Base-by-base conservation (phyloP, 495 filamentous ascomycete species). In the Aspergillus wentii region DNA sequence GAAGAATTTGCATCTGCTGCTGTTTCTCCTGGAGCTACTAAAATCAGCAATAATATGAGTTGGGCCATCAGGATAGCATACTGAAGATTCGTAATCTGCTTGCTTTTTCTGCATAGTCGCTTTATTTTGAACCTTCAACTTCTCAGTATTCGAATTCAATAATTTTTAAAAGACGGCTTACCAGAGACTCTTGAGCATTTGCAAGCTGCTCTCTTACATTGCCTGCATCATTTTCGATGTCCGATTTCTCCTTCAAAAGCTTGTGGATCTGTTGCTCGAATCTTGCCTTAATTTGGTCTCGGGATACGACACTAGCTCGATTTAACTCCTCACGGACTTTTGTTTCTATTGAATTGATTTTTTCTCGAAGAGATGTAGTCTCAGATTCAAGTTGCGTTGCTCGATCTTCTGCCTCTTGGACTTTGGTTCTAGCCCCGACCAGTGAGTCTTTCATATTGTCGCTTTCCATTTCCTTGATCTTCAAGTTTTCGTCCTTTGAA, bases 271-370 rank as follows among this genome's bases (percentile, higher is more conserved):
- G 43, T 19, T 49, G 45, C 17, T 63, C 49, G 15, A 53, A 58
- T 13, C 36, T 44, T 5, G 41, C 43, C 22, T 40, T 48, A 20
- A 41, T 43, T 18, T 54, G 43, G 14, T 53, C 48, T 17, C 40
- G 50, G 8, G 43, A 31, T 19, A 42, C 22, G n/a, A 41, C 33
- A 25, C 41, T 49, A 3, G 49, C 53, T 21, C 43, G 51, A 4
- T 28, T 41, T 14, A 62, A 17, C 16, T 62, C 54, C 16, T 61
- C 49, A 11, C 50, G 53, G 13, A 57, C 30, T 13, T 37, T 51
- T 8, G 25, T 39, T 17, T 61, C 62, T 6, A 42, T 32, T 1
- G 35, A 14, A 20, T 46, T 33, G 8, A 52, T 18, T 18, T 54
- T 46, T 9, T 52, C 47, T 19, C 44, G 30, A 34, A 65, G 37